A percentile compares a stretch with the other conserved stretches of the same genome.
Conservation (phyloP, 331 rosid species). For the Ulmus americana region DNA sequence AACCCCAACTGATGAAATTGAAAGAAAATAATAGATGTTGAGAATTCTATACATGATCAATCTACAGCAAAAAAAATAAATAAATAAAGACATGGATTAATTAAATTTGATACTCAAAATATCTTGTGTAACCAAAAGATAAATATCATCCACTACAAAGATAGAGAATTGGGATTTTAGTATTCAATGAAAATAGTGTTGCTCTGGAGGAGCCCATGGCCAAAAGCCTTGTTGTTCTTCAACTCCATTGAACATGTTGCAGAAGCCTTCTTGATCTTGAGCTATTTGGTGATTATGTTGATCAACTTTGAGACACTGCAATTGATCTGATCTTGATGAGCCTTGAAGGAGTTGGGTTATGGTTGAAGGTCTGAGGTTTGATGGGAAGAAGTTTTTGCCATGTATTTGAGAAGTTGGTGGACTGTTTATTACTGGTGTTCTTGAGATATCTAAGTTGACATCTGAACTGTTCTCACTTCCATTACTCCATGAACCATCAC, state of each 20-base stretch:
- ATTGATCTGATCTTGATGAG: constrained; percentile 62
- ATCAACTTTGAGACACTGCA: constrained; percentile 27
- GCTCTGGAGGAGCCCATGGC: constrained; percentile 68
- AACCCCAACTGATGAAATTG: constrained; percentile 24
- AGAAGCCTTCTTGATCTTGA: constrained; percentile 52
- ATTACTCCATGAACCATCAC: constrained; percentile 60
- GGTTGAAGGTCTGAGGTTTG: constrained; percentile 41
- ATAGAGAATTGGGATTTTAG: constrained; percentile 8
- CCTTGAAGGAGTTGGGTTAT: constrained; percentile 68
- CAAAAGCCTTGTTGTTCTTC: constrained; percentile 72
- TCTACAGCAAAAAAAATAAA: constrained; percentile 26
- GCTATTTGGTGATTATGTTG: constrained; percentile 20
- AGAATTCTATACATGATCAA: constrained; percentile 55
- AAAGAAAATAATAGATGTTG: constrained; percentile 20
- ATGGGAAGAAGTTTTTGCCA: constrained; percentile 41
- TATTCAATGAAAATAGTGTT: constrained; percentile 35
- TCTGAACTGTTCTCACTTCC: constrained; percentile 67
- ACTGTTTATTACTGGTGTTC: constrained; percentile 46
- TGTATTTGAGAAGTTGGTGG: constrained; percentile 45
- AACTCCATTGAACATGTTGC: constrained; percentile 61
- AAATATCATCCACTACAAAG: neutral
- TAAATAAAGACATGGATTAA: constrained; percentile 25
- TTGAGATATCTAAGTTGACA: constrained; percentile 57
- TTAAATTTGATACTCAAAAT: neutral
- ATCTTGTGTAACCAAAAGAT: neutral